Conservation (phyloP, 176 grass and related monocot genomes). For the Carex littledalei region DNA sequence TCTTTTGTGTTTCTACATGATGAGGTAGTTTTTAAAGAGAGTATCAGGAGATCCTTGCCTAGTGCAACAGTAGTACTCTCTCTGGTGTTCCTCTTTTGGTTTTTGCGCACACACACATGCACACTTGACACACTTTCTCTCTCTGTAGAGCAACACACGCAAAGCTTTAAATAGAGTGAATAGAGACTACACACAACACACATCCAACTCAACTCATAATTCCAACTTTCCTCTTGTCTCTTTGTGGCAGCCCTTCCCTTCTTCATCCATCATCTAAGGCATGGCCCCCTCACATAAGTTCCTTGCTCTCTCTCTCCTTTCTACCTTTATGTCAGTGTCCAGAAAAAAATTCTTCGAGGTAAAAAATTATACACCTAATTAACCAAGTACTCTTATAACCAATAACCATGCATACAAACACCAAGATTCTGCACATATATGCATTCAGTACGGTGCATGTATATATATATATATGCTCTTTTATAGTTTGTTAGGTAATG, state of each 20-base stretch:
- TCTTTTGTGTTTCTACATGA: neutral
- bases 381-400: conserved; percentile 18
- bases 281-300: conserved; percentile 29
- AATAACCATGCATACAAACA: neutral
- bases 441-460: too few relatives aligned
- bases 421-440: conserved; percentile 23
- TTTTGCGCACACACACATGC: conserved; percentile 12
- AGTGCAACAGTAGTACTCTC: neutral
- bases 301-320: conserved; percentile 19
- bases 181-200: conserved; percentile 57
- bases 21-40: neutral
- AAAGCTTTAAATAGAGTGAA: conserved; percentile 97
- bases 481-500: too few relatives aligned
- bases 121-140: conserved; percentile 2
- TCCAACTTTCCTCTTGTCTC: conserved; percentile 63
- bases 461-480: too few relatives aligned
- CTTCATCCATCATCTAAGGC: conserved; percentile 51
- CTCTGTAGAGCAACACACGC: conserved; percentile 41
- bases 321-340: conserved; percentile 30
- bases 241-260: conserved; percentile 49
- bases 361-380: conserved; percentile 23
- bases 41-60: conserved; percentile 13
- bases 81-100: conserved; percentile 8
- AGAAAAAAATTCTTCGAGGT: neutral
- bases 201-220: conserved; percentile 30